A percentile compares a stretch with the other conserved stretches of the same genome.
Conservation (phyloP, 169 alveolate species). For the Babesia divergens region DNA sequence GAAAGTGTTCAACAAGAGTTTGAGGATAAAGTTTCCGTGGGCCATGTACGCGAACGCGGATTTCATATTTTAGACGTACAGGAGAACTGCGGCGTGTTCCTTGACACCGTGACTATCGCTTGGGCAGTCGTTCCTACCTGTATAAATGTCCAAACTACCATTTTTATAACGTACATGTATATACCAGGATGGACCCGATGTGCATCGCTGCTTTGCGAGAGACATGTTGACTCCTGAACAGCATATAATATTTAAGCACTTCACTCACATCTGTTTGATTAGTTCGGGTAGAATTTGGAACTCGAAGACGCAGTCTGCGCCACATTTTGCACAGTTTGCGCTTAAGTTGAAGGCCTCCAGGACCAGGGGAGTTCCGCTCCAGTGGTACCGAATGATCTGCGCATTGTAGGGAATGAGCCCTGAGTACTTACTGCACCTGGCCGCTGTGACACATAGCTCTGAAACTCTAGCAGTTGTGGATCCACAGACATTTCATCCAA, state of each 20-base stretch:
- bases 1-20: conserved; percentile 89
- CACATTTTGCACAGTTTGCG: conserved; percentile 14
- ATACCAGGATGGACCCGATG: conserved; percentile 36
- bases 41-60: conserved; percentile 95
- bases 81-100: conserved; percentile 12
- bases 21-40: conserved; percentile 96
- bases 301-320: conserved; percentile 17
- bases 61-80: conserved; percentile 80
- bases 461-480: conserved; percentile 27
- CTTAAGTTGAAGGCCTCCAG: neutral
- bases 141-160: too few relatives aligned
- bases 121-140: conserved; percentile 21
- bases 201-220: conserved; percentile 22
- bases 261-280: conserved; percentile 17
- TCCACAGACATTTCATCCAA: conserved; percentile 15
- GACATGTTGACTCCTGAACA: neutral
- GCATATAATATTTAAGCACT: too few relatives aligned
- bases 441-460: conserved; percentile 16
- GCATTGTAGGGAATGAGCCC: neutral
- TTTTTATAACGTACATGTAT: conserved; percentile 32
- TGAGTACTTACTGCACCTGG: conserved; percentile 27
- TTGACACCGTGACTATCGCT: neutral
- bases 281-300: conserved; percentile 51
- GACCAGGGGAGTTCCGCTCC: conserved; percentile 29
- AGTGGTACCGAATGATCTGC: conserved; percentile 34